Percentiles rank a stretch among this genome's conserved stretches.
phyloP scores from a whole-genome alignment of 306 rosid species.

The Prosopis cineraria region DNA sequence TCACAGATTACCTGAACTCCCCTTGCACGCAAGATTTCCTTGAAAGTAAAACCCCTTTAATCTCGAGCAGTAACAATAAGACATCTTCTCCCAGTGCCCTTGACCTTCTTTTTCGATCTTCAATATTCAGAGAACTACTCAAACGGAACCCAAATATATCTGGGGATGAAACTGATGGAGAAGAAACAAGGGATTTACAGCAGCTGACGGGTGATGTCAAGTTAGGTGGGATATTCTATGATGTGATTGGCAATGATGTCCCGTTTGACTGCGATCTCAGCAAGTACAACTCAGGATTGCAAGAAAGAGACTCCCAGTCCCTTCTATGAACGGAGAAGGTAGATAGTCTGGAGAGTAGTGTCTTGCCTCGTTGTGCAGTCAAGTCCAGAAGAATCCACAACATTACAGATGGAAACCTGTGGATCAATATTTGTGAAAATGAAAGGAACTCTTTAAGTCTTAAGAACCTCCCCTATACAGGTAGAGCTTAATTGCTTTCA shows the following conservation, averaged over 20 bases:
- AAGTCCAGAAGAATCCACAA: background rate
- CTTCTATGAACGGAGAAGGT: slow-evolving; percentile 35
- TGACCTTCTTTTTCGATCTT: slow-evolving; percentile 66
- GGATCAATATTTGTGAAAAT: background rate
- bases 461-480: background rate
- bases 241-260: slow-evolving; percentile 47
- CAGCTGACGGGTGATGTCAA: slow-evolving; percentile 47
- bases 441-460: no score
- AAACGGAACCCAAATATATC: slow-evolving; percentile 55
- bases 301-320: slow-evolving; percentile 56
- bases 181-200: slow-evolving; percentile 47
- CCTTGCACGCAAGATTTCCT: slow-evolving; percentile 42
- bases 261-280: slow-evolving; percentile 52
- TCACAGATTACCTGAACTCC: slow-evolving; percentile 41
- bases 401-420: background rate
- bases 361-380: background rate
- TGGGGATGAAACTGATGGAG: slow-evolving; percentile 53
- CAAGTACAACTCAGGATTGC: slow-evolving; percentile 41
- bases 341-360: background rate
- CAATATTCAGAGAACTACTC: slow-evolving; percentile 64
- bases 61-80: slow-evolving; percentile 38
- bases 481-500: background rate
- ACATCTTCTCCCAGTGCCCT: slow-evolving; percentile 70
- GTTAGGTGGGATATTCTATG: slow-evolving; percentile 51
- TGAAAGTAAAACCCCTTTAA: slow-evolving; percentile 31